Conservation (phyloP, 345 rosid genomes). For the Rubroshorea leprosula region DNA sequence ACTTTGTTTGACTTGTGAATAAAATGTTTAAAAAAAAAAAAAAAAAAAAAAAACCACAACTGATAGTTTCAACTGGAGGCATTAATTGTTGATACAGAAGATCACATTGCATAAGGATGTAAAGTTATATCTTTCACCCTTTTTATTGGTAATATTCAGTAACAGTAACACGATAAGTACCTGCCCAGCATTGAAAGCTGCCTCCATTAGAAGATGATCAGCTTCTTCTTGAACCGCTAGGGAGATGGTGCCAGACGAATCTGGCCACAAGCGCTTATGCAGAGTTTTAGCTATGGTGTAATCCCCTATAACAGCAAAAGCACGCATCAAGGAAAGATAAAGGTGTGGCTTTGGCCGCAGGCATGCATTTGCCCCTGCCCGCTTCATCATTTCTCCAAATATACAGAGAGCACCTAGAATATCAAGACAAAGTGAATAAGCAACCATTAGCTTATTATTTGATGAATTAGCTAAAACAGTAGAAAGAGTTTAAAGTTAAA, state of each 20-base stretch:
- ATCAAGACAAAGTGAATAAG: neutral
- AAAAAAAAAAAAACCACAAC: too few species aligned
- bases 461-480: too few species aligned
- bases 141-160: too few species aligned
- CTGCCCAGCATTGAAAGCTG: slow-evolving; percentile 69
- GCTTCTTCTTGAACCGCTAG: slow-evolving; percentile 53
- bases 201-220: slow-evolving; percentile 78
- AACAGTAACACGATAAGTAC: too few species aligned
- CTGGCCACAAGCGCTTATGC: slow-evolving; percentile 54
- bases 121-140: too few species aligned
- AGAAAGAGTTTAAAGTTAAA: too few species aligned
- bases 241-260: slow-evolving; percentile 60
- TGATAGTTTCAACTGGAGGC: too few species aligned
- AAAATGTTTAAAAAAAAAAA: too few species aligned
- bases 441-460: too few species aligned
- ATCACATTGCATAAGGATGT: too few species aligned
- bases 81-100: too few species aligned
- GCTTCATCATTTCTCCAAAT: slow-evolving; percentile 71
- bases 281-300: slow-evolving; percentile 49
- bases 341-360: slow-evolving; percentile 75
- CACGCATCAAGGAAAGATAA: slow-evolving; percentile 74
- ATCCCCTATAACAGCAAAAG: slow-evolving; percentile 51
- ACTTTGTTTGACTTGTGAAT: too few species aligned
- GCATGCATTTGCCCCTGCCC: slow-evolving; percentile 34
- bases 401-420: slow-evolving; percentile 58